phyloP scores from a whole-genome alignment of 148 eudicot species.

The Rhododendron williamsianum region DNA sequence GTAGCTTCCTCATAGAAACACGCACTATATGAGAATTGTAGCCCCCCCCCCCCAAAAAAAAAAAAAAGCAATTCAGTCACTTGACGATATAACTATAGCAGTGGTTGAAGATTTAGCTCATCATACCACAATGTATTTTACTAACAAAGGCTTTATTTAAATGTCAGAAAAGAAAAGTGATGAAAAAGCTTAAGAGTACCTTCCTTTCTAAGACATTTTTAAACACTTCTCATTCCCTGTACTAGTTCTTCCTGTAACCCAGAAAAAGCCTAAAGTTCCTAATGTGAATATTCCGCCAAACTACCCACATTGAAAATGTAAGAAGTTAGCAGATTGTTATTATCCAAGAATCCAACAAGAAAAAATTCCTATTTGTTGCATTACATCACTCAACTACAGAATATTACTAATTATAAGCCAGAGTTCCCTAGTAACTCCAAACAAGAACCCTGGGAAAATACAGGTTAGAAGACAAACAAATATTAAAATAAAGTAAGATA shows the following conservation, averaged over 20 bases:
- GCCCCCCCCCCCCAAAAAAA: too few species aligned
- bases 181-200: background rate
- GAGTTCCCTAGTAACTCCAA: background rate
- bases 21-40: background rate
- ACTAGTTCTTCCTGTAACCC: background rate
- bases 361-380: background rate
- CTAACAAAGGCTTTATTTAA: background rate
- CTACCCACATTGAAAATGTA: background rate
- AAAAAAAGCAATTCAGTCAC: background rate
- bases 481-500: background rate
- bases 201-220: constrained; percentile 1
- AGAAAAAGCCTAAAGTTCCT: constrained; percentile 2
- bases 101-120: background rate
- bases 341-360: background rate
- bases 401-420: background rate
- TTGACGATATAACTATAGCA: background rate
- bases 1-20: background rate
- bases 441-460: background rate
- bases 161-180: background rate
- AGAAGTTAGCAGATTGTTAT: background rate
- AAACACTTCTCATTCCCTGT: background rate
- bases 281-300: background rate
- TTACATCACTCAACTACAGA: background rate
- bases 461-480: background rate
- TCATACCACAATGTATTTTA: background rate